Conservation (phyloP, 768 basidiomycete genomes). For the Hortiboletus flavorubellus region DNA sequence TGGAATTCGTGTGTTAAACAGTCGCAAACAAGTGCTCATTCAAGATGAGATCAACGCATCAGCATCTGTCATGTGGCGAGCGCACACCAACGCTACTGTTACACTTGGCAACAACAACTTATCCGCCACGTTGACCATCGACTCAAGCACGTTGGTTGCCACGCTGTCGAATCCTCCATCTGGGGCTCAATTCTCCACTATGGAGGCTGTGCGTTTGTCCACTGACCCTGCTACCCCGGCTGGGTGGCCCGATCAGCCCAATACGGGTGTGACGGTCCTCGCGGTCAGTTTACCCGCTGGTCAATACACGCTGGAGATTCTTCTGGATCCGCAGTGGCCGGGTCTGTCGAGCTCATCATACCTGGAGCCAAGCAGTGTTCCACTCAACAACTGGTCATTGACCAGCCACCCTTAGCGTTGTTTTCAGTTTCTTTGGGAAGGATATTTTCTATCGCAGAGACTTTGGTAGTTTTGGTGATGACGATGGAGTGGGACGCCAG, state of each 20-base stretch:
- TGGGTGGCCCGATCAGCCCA: constrained; percentile 60
- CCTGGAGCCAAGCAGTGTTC: constrained; percentile 62
- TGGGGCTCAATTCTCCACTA: constrained; percentile 62
- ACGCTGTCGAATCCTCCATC: constrained; percentile 61
- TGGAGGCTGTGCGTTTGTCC: constrained; percentile 50
- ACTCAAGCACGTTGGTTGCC: constrained; percentile 62
- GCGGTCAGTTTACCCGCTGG: constrained; percentile 64
- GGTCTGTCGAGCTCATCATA: constrained; percentile 63
- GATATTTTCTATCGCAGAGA: constrained; percentile 2
- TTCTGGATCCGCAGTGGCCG: constrained; percentile 94
- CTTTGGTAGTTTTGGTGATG: constrained; percentile 6
- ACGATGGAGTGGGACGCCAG: not conserved
- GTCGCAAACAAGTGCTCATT: constrained; percentile 81
- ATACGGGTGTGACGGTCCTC: constrained; percentile 78
- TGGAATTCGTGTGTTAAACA: constrained; percentile 81
- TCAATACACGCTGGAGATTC: constrained; percentile 72
- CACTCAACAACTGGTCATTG: constrained; percentile 71
- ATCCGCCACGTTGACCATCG: constrained; percentile 73
- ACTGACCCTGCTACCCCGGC: constrained; percentile 65
- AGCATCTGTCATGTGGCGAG: constrained; percentile 75
- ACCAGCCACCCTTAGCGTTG: constrained; percentile 57
- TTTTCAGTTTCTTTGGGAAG: not conserved
- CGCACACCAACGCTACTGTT: constrained; percentile 92
- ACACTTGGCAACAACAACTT: constrained; percentile 50
- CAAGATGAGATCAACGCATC: constrained; percentile 84